These are phyloP conservation scores for Limnanthes douglasii DNA, from an alignment of 345 rosid species.

Conservation along the genomic window DNA sequence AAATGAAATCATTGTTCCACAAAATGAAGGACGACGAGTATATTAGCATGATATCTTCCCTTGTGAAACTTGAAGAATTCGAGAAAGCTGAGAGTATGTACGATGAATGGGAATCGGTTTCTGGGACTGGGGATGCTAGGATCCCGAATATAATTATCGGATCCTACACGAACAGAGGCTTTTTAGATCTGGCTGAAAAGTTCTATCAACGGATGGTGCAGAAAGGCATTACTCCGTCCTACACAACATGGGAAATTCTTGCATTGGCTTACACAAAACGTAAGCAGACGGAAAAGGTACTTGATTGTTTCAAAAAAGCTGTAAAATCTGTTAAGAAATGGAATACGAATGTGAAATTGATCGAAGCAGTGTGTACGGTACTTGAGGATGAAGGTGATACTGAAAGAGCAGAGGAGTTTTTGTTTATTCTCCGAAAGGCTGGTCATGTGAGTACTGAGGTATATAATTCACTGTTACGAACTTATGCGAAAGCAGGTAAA, in stretches of 20 bases:
- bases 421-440: conserved; percentile 41
- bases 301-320: conserved; percentile 54
- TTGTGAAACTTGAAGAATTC: conserved; percentile 51
- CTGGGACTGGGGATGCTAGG: conserved; percentile 42
- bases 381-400: conserved; percentile 47
- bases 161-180: conserved; percentile 40
- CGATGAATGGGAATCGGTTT: conserved; percentile 64
- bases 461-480: conserved; percentile 53
- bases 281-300: conserved; percentile 32
- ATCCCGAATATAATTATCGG: conserved; percentile 61
- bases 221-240: conserved; percentile 43
- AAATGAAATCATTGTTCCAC: conserved; percentile 38
- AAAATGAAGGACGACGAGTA: conserved; percentile 70
- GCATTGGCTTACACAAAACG: conserved; percentile 47
- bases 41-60: conserved; percentile 57
- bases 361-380: conserved; percentile 25
- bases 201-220: conserved; percentile 28
- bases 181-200: conserved; percentile 34
- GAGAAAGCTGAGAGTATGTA: conserved; percentile 52
- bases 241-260: conserved; percentile 83
- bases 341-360: conserved; percentile 41
- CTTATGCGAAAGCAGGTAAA: conserved; percentile 66
- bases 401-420: conserved; percentile 51
- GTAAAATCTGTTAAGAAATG: conserved; percentile 49
- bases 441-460: conserved; percentile 48